Evolutionary conservation across 768 basidiomycete genomes (phyloP), one percentile per base, ranked within the genome.

Genomic region (Leucocoprinus leucothites): DNA sequence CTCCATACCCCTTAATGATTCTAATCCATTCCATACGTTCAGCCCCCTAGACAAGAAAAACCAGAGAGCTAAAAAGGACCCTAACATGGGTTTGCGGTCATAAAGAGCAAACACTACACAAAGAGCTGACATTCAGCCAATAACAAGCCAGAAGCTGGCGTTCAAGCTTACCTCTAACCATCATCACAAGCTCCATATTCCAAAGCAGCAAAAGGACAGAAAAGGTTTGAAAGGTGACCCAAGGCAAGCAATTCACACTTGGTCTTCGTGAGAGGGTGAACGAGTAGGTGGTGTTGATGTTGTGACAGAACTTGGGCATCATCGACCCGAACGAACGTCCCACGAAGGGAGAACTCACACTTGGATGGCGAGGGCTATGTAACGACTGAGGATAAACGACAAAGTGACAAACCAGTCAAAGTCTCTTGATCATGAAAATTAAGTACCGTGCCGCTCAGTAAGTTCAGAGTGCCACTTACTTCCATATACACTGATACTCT

Each of bases 51-150:
- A 18, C 7, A 28, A 41, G 3, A 38, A n/a, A n/a, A 51, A 51
- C 41, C 50, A 51, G 18, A 31, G 0, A 18, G 21, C 25, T n/a
- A 51, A 28, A 28, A 51, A 28, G n/a, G 25, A n/a, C n/a, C 50
- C 50, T 19, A 51, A 16, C 14, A 31, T 24, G n/a, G 19, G 50
- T 5, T 18, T 24, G 14, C 18, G 49, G 16, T 40, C 49, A 22
- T 50, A 50, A 6, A 50, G 49, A 19, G 49, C 49, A 34, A 38
- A 50, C 7, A 50, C 49, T 50, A n/a, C n/a, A 9, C 11, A 8
- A 19, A 35, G 6, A 31, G 6, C 13, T 2, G 11, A 9, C n/a
- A n/a, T n/a, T n/a, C n/a, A n/a, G 19, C 19, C n/a, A 13, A 9
- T 48, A n/a, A n/a, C 21, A 18, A 22, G 3, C n/a, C n/a, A n/a